Conservation (phyloP, 179 eudicot genomes). For the Vitellaria paradoxa region DNA sequence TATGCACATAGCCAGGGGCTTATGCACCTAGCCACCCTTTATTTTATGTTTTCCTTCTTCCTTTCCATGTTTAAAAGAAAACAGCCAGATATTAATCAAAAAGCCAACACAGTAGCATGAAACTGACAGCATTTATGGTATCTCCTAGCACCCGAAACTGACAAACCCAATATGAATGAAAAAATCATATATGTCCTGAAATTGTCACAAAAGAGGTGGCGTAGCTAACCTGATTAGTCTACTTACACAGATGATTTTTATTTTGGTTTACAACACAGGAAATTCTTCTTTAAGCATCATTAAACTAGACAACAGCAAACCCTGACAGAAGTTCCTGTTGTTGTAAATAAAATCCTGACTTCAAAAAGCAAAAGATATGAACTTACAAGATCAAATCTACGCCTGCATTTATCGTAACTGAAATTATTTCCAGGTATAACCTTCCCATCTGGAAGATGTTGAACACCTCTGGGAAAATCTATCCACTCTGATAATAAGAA, state of each 20-base stretch:
- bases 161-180: neutral
- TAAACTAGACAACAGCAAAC: neutral
- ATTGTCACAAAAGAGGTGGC: neutral
- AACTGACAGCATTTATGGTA: neutral
- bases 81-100: neutral
- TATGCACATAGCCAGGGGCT: too few relatives aligned
- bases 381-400: constrained; percentile 94
- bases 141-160: neutral
- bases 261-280: too few relatives aligned
- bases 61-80: neutral
- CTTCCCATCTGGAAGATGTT: constrained; percentile 73
- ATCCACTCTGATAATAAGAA: constrained; percentile 75
- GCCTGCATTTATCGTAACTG: constrained; percentile 93
- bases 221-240: neutral
- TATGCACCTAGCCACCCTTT: too few relatives aligned
- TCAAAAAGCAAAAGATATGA: neutral
- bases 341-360: neutral
- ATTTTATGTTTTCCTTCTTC: neutral
- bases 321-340: neutral
- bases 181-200: neutral
- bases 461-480: constrained; percentile 92
- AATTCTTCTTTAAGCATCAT: neutral
- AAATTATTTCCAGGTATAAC: constrained; percentile 73
- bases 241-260: neutral
- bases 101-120: neutral